Percentiles rank a stretch among this genome's conserved stretches.
Evolutionary conservation across 306 rosid genomes (phyloP).

Genomic region (Vicia faba): DNA sequence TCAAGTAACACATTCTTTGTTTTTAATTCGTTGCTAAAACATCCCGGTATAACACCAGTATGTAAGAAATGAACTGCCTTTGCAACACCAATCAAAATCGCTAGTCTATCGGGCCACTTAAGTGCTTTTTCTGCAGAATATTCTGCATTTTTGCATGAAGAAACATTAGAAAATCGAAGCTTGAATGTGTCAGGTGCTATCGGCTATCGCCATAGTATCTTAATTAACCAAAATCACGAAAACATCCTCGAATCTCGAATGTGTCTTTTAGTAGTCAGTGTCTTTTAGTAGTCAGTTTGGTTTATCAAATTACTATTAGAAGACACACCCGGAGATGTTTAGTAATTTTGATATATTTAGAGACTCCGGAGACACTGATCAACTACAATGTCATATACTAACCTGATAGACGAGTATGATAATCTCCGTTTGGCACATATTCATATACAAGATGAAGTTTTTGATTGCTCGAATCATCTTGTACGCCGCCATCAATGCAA

Average conservation of each 20-base stretch:
- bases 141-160: constrained; percentile 46
- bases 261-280: neutral
- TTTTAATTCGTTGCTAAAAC: constrained; percentile 65
- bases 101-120: constrained; percentile 82
- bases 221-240: neutral
- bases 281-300: neutral
- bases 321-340: neutral
- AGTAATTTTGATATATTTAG: neutral
- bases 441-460: constrained; percentile 74
- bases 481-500: constrained; percentile 61
- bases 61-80: constrained; percentile 89
- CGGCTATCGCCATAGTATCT: neutral
- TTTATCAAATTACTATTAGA: neutral
- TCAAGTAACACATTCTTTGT: constrained; percentile 76
- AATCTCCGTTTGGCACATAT: constrained; percentile 63
- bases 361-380: neutral
- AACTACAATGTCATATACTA: constrained; percentile 20
- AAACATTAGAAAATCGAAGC: constrained; percentile 34
- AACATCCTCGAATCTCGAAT: neutral
- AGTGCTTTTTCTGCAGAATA: constrained; percentile 58
- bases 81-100: constrained; percentile 79
- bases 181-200: neutral
- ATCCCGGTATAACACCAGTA: constrained; percentile 81
- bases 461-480: constrained; percentile 53
- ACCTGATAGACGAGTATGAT: constrained; percentile 69